Conservation (phyloP, 225 moss, liverwort and hornwort species). For the Pseudoscleropodium purum region DNA sequence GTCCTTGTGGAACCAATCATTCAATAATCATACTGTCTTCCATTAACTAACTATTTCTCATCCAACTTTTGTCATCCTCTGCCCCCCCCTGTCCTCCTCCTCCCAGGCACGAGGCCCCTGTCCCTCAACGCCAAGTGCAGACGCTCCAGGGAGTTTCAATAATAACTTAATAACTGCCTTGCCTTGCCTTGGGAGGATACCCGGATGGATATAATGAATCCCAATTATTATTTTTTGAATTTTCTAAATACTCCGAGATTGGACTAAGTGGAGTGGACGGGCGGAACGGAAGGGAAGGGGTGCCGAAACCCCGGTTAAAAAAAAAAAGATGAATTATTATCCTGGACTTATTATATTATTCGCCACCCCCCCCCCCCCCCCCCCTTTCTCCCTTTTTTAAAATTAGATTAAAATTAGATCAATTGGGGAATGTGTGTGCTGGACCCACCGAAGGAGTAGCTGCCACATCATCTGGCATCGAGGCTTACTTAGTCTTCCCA, state of each 20-base stretch:
- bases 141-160: not conserved
- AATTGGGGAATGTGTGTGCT: not conserved
- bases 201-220: not conserved
- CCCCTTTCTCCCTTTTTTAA: no score
- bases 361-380: not conserved
- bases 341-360: not conserved
- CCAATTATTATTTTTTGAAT: not conserved
- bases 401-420: not conserved
- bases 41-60: not conserved
- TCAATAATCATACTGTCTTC: not conserved
- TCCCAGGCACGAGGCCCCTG: not conserved
- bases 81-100: not conserved
- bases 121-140: not conserved
- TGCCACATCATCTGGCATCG: constrained; percentile 10
- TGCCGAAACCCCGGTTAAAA: not conserved
- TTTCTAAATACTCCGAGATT: not conserved
- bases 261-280: not conserved
- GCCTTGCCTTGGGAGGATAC: not conserved
- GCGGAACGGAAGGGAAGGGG: not conserved
- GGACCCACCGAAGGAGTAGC: constrained; percentile 12
- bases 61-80: not conserved
- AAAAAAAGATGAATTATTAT: not conserved
- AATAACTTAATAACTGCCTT: not conserved
- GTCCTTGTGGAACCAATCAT: not conserved
- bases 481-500: constrained; percentile 5